Evolutionary conservation across 1,284 basidiomycete genomes (phyloP), one percentile per base, ranked within the genome.

Genomic region (Trichosporon sp.): DNA sequence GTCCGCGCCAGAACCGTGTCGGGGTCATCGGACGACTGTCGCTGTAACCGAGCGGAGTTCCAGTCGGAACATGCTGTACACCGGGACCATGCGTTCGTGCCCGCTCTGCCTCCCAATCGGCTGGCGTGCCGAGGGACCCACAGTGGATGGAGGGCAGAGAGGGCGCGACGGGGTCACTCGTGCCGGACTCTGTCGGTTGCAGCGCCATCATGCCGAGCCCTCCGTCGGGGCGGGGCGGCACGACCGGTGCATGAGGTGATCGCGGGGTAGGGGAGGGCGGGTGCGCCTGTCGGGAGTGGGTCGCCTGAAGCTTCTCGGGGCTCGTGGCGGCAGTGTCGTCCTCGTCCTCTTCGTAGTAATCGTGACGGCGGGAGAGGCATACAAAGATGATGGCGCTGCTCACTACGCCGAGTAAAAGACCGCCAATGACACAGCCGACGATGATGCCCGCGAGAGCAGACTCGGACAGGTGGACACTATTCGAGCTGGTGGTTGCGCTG

Each of bases 1-100:
- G 51, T 10, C 51, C 51, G 51, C 51, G 51, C 59, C 59, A 63
- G 59, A 63, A 63, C 32, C 31, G 59, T 16, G 59, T 32, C 59
- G 59, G 59, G 32, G 59, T 63, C 1, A 54, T 26, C 16, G 59
- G 31, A 1, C 59, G 59, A 4, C 10, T 35, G 31, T 35, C 59
- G 59, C 59, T 63, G 59, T 63, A 63, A 8, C 59, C 59, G 3
- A 63, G 59, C 31, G 59, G 6, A 19, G 51, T n/a, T 3, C 43
- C 43, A 4, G 43, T 46, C 43, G 43, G 43, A 4, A 46, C 16
- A 14, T 46, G 43, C 4, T n/a, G 43, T 14, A 46, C 43, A 14
- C 7, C 7, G 43, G 43, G 43, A 5, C 26, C 26, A 26, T n/a
- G 1, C 4, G 16, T 32, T 4, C 59, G 32, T 32, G 31, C 31